Evolutionary conservation across 768 basidiomycete genomes (phyloP), one percentile per base, ranked within the genome.

Genomic region (Lactifluus piperatus): DNA sequence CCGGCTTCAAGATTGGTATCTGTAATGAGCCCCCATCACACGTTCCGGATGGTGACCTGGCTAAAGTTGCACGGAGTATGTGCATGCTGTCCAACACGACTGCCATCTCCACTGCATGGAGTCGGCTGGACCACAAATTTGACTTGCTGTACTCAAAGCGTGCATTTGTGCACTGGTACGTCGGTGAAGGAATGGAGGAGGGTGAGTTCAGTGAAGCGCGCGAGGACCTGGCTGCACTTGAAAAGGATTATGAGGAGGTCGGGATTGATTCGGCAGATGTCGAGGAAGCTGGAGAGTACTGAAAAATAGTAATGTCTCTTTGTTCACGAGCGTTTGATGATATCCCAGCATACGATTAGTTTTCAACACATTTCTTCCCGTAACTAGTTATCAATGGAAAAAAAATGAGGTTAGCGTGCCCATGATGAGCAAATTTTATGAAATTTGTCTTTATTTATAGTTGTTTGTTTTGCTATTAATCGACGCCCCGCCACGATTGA

Each of bases 161-260:
- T 64, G 76, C 76, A 9, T 76, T 80, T 64, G 76, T 78, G 9
- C 77, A 80, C 70, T 79, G 80, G 81, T 82, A 89, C 71, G 85
- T 86, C 60, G 83, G 85, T 61, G 84, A 87, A 71, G 84, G 85
- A 69, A 88, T 87, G 84, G 83, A 87, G 71, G 84, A 87, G 81
- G 95, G 95, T 71, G 95, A 99, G 77, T 97, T 98, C 78, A 94
- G 92, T 20, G 95, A 97, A 77, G 95, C 95, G 20, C 88, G 95
- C 60, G 97, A 99, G 76, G 95, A 99, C 72, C 86, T 99, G 58
- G 97, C 95, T n/a, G 95, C 95, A n/a, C 84, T 99, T 56, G 95
- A 97, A 80, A 97, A 93, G 74, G 92, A 93, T 65, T 94, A 93
- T 67, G 91, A 92, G 71, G 91, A 97, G 71, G 92, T 86, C 65